Evolutionary conservation across 2,329 filamentous ascomycete species (phyloP).

Genomic region (Colletotrichum filicis): DNA sequence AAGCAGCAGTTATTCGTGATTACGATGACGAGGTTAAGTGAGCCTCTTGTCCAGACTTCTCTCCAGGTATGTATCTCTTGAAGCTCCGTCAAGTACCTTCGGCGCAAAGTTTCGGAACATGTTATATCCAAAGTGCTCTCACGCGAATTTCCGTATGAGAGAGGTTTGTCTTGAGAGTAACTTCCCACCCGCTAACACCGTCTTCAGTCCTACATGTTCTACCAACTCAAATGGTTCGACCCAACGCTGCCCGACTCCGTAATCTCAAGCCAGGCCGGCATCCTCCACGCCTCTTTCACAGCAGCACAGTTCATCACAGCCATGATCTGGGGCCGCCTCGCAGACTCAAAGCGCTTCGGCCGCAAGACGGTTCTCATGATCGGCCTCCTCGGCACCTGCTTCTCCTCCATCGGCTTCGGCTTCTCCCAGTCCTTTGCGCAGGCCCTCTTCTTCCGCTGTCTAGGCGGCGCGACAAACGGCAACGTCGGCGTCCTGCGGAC

Average conservation of each 20-base stretch:
- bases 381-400: slow-evolving; percentile 73
- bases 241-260: slow-evolving; percentile 65
- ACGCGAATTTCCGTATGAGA: background rate
- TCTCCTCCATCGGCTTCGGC: slow-evolving; percentile 77
- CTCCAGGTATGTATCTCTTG: slow-evolving; percentile 54
- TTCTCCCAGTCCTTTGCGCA: slow-evolving; percentile 74
- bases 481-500: slow-evolving; percentile 68
- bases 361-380: slow-evolving; percentile 83
- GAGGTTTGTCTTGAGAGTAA: background rate
- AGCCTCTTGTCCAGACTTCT: slow-evolving; percentile 84
- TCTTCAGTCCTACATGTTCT: slow-evolving; percentile 80
- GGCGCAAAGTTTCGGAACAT: background rate
- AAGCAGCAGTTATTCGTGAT: slow-evolving; percentile 83
- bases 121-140: background rate
- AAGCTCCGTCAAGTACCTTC: background rate
- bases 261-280: slow-evolving; percentile 81
- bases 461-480: slow-evolving; percentile 69
- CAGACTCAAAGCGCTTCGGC: slow-evolving; percentile 71
- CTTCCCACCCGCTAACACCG: background rate
- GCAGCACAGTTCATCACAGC: slow-evolving; percentile 85
- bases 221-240: slow-evolving; percentile 84
- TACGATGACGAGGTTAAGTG: slow-evolving; percentile 81
- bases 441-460: slow-evolving; percentile 72
- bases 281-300: slow-evolving; percentile 83
- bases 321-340: slow-evolving; percentile 82